These are phyloP conservation scores for Shiraia sp. DNA, from an alignment of 2,329 filamentous ascomycete genomes.

Conservation along the genomic window DNA sequence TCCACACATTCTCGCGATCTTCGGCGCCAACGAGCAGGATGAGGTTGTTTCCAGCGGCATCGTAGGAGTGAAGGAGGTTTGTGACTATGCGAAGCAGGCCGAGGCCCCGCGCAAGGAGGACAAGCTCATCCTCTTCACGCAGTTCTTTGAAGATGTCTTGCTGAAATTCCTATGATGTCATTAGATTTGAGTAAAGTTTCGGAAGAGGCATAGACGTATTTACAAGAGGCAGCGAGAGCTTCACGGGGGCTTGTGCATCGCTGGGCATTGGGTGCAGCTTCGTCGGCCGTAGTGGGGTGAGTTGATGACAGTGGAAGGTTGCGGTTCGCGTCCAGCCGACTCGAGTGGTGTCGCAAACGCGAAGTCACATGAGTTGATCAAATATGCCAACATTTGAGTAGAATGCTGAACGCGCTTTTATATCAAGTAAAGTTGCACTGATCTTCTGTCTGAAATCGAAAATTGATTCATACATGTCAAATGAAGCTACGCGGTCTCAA, in stretches of 20 bases:
- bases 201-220: constrained; percentile 15
- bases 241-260: constrained; percentile 63
- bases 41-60: constrained; percentile 91
- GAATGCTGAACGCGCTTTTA: too few relatives aligned
- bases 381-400: too few relatives aligned
- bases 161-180: constrained; percentile 71
- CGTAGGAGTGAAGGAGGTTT: constrained; percentile 96
- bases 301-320: constrained; percentile 16
- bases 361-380: constrained; percentile 39
- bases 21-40: constrained; percentile 87
- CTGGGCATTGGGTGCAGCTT: constrained; percentile 39
- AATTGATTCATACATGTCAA: too few relatives aligned
- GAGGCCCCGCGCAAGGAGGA: constrained; percentile 87
- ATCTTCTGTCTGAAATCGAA: too few relatives aligned
- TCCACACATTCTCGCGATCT: constrained; percentile 93
- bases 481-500: too few relatives aligned
- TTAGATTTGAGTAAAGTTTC: constrained; percentile 13
- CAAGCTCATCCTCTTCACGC: constrained; percentile 87
- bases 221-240: constrained; percentile 77
- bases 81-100: constrained; percentile 89
- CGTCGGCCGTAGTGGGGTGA: constrained; percentile 20
- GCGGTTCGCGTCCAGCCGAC: constrained; percentile 17
- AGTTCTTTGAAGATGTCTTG: constrained; percentile 79
- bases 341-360: constrained; percentile 14
- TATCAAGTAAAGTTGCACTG: too few relatives aligned